A percentile compares a stretch with the other conserved stretches of the same genome.
These are phyloP conservation scores for Jacaranda mimosifolia DNA, from an alignment of 257 asterid genomes.

Conservation along the genomic window DNA sequence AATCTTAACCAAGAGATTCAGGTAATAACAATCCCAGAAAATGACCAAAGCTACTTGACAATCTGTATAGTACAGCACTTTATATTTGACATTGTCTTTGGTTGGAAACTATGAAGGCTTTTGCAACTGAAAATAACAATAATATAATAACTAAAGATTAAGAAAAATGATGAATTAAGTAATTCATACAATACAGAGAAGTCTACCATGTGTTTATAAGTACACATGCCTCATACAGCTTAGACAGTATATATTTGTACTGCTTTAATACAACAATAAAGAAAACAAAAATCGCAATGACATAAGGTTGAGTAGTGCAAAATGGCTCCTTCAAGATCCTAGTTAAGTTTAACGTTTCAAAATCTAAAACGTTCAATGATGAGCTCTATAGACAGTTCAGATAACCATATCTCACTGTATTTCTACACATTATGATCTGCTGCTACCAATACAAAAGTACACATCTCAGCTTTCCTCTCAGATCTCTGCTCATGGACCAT, in stretches of 20 bases:
- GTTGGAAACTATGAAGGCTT: neutral
- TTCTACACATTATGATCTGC: constrained; percentile 23
- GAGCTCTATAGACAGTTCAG: constrained; percentile 3
- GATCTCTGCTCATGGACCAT: neutral
- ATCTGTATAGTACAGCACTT: neutral
- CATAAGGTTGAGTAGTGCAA: neutral
- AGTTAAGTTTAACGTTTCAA: neutral
- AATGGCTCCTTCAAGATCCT: neutral
- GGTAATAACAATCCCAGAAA: neutral
- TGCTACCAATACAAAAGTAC: constrained; percentile 33
- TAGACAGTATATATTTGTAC: neutral
- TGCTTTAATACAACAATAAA: neutral
- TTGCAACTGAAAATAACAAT: neutral
- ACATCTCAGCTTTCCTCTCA: constrained; percentile 16
- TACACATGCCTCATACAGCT: neutral
- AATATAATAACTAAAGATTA: too few relatives aligned
- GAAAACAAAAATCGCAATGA: neutral
- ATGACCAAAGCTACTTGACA: neutral
- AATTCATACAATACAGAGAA: too few relatives aligned
- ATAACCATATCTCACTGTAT: neutral
- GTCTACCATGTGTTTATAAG: neutral
- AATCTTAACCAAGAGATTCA: neutral
- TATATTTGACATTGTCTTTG: neutral
- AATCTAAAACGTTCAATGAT: neutral
- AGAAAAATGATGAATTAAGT: neutral